Base-by-base conservation (phyloP, 2,329 filamentous ascomycete species). In the Myriosclerotinia curreyana region DNA sequence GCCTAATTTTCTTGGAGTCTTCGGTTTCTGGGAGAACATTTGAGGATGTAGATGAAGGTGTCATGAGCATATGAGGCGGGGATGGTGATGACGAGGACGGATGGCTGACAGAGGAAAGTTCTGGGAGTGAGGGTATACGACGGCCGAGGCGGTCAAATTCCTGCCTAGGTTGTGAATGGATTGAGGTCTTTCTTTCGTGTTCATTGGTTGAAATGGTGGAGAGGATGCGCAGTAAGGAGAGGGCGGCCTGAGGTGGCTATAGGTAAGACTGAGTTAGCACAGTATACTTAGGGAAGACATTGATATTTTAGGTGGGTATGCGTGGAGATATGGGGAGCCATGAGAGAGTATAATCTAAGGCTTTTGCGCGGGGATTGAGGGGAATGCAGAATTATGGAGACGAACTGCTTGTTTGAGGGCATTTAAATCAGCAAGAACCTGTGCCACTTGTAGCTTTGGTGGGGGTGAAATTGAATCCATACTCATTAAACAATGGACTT, bases 381-480 rank as follows among this genome's bases (percentile, higher is more conserved):
- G n/a, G 3, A 12, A 12, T 36, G n/a, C 22, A 17, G 17, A 6
- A 22, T 31, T 28, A 34, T 12, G 46, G 44, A 38, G 44, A 64
- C 62, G 7, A 38, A 64, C 62, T 34, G 62, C 55, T 60, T 64
- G 54, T 28, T 64, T 50, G 48, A 64, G 62, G 15, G 38, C 49
- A 48, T 64, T 64, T 3, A 64, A 55, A 52, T 64, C 62, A n/a
- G 62, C 62, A n/a, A 64, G 62, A 42, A 64, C 55, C 14, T 64
- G 62, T 28, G 62, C 62, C 22, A 38, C 40, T 31, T 60, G 55
- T 20, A 64, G 48, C 6, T 59, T 60, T 51, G 62, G 55, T 3
- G 46, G 31, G 8, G 62, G 20, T n/a, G 34, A 22, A 15, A 3
- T 40, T 14, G 36, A 11, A 12, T 52, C 25, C 61, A 63, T 62